Evolutionary conservation across 768 basidiomycete genomes (phyloP), one percentile per base, ranked within the genome.

Genomic region (Trametes maxima): DNA sequence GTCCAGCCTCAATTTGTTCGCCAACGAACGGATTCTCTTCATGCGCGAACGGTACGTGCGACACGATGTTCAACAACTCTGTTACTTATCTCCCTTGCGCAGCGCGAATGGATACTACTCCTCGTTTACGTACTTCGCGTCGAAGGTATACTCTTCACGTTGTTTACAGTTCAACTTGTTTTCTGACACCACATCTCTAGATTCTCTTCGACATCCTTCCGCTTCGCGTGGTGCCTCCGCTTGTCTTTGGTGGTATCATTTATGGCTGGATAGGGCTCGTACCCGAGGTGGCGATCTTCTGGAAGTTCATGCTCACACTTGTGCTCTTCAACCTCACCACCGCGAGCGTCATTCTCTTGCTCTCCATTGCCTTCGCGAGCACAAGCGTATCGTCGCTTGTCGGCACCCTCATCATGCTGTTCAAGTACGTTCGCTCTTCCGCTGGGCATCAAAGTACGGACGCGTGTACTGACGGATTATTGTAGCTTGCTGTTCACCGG

Each of bases 41-140:
- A 98, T 98, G 86, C 88, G 97, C n/a, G 97, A 99, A 75, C 82
- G 96, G 92, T 95, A 64, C 44, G 82, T 68, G 19, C 11, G 14
- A 12, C 22, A 24, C 39, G 21, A 14, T 47, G 5, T 50, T 33
- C 1, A 33, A 12, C 25, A 17, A 16, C 4, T 13, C 17, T 10
- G 35, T 21, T 59, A 43, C 39, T 57, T 13, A 60, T 47, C 49
- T 33, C 54, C n/a, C 17, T 13, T 24, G 55, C 42, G 5, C 72
- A 95, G 94, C 65, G 87, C 95, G 2, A 99, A 99, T 67, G 97
- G 97, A 13, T 99, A 99, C 75, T 99, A 99, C 74, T 92, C 94
- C 0, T 90, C 97, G 1, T 88, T 95, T 70, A 95, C 95, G 10
- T 99, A 98, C 79, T 98, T 98, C 74, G 79, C 91, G 1, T 95